Base-by-base conservation (phyloP, 257 asterid genomes). In the Agastache rugosa region DNA sequence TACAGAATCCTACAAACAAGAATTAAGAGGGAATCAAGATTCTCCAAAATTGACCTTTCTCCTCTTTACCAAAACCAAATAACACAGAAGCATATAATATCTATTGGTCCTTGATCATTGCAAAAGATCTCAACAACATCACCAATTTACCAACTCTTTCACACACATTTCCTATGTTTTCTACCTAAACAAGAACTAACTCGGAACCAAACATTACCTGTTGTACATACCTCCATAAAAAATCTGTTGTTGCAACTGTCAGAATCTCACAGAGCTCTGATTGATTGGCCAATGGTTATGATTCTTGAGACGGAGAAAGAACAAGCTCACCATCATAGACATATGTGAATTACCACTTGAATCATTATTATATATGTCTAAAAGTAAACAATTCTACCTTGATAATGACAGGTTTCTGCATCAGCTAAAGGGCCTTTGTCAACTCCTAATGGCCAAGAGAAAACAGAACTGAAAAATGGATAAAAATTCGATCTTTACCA, bases 321-420 rank as follows among this genome's bases (percentile, higher is more conserved):
- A 62, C 6, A 54, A 83, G 79, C 76, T 82, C 85, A 78, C 81
- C 80, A 74, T 81, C 78, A 62, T 69, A 65, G 27, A 67, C 45
- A 81, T 63, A 69, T 47, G 42, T 62, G 71, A 45, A 73, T 70
- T 42, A 78, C 83, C 75, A 65, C 74, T 83, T 81, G 84, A 39
- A 87, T 77, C 75, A 76, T 74, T 34, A 45, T 35, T 22, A 60
- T 31, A 42, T 47, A 37, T 27, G 73, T 48, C 63, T 68, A 55
- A 51, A 44, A 39, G 73, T 47, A 65, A 63, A 69, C 67, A 68
- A 60, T 34, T 60, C 76, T 60, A 76, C 81, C 78, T 82, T 86
- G 93, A 87, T 73, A 55, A 81, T 25, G 97, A 91, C 91, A 74
- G 80, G 25, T 84, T 84, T 67, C 79, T 72, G 75, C 51, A 87